Evolutionary conservation across 2,329 filamentous ascomycete genomes (phyloP).

Genomic region (Aspergillus hortae): DNA sequence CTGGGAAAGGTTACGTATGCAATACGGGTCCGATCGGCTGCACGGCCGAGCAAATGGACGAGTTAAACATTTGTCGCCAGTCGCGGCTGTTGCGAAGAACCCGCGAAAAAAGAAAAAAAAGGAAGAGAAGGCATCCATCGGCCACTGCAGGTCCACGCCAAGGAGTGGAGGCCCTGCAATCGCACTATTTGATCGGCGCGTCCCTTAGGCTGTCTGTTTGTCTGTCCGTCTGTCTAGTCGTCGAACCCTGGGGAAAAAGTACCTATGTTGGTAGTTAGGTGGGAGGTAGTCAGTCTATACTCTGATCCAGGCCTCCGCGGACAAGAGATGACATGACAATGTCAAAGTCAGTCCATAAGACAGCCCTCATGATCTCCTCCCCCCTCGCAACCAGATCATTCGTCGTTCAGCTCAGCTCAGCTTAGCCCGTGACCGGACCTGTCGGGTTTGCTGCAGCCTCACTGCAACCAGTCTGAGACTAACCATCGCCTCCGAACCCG

Average conservation of each 20-base stretch:
- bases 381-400: too few species aligned
- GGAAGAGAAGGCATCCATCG: neutral
- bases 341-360: too few species aligned
- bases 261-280: neutral
- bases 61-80: constrained; percentile 17
- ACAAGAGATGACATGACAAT: too few species aligned
- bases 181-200: constrained; percentile 18
- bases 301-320: too few species aligned
- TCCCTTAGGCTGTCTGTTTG: constrained; percentile 2
- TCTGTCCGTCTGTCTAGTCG: too few species aligned
- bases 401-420: neutral
- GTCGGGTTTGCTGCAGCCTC: constrained; percentile 14
- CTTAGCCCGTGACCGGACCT: constrained; percentile 7
- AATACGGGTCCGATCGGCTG: too few species aligned
- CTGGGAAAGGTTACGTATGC: too few species aligned
- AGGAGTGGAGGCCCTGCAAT: constrained; percentile 4
- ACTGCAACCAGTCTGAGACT: constrained; percentile 13
- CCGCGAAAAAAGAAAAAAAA: neutral
- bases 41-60: neutral
- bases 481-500: constrained; percentile 9
- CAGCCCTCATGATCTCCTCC: neutral
- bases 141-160: constrained; percentile 5
- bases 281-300: too few species aligned
- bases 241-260: constrained; percentile 8
- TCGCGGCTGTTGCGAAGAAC: constrained; percentile 18